Base-by-base conservation (phyloP, 345 rosid species). In the Euphorbia peplus region DNA sequence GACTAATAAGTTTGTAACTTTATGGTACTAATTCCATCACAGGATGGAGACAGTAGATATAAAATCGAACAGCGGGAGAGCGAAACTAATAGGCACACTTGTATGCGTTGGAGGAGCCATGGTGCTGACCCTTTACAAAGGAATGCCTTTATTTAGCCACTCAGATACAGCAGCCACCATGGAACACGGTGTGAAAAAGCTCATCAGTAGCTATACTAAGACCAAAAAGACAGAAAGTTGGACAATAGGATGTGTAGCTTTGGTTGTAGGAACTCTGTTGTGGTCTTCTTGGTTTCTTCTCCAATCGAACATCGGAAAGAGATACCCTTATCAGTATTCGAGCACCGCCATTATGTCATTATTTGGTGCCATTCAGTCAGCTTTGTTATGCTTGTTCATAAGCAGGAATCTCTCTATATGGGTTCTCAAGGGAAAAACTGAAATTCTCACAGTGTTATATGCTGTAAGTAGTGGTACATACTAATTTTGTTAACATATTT, bases 231-330 rank as follows among this genome's bases (percentile, higher is more conserved):
- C 60, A 3, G 74, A 68, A 63, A 78, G 68, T 68, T 84, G 93
- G 93, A 61, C 81, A 4, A 7, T 77, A 13, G 88, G 93, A 6
- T 78, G 79, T 25, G 63, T 82, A 59, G 83, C 84, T 29, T 66
- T 84, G 82, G 51, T 73, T 3, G 74, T 69, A 0, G 89, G 87
- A 47, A 73, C 82, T 21, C 11, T 84, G n/a, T 46, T 82, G 64
- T 88, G 89, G 89, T 77, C 89, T 44, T 80, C 86, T 10, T 88
- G 89, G 89, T 88, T 84, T 71, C 29, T 84, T 3, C 77, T 80
- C 48, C 88, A 88, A 69, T 75, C 88, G 44, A 52, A 68, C 3
- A 80, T 88, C 32, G 82, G 85, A 68, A 80, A 71, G 77, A 77
- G 70, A 68, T 86, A 75, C 68, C 89, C 90, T 25, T 84, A 80